phyloP scores from a whole-genome alignment of 768 basidiomycete genomes.

The Mycena venus region DNA sequence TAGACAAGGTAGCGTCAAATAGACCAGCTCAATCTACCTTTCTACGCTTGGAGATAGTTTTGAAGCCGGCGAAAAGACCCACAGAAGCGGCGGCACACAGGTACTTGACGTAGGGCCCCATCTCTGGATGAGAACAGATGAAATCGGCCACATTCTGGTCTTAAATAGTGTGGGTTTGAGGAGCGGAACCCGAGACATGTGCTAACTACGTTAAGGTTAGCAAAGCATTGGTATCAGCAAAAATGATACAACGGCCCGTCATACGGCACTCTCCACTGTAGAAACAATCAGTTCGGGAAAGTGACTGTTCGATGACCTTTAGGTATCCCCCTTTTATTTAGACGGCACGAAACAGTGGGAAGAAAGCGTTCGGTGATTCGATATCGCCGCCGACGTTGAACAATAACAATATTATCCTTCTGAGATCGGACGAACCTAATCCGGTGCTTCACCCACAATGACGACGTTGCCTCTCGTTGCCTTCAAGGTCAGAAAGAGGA shows the following conservation, averaged over 20 bases:
- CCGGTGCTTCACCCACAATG: no score
- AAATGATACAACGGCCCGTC: not conserved
- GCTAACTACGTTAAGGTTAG: not conserved
- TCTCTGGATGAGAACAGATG: not conserved
- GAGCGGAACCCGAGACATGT: not conserved
- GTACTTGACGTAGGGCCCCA: constrained; percentile 4
- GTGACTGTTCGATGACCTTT: no score
- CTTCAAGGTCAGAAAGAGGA: no score
- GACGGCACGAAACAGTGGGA: no score
- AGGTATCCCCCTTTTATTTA: no score
- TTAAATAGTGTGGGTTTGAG: not conserved
- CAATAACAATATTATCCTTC: no score
- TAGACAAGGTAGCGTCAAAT: not conserved
- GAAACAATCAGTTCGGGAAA: no score
- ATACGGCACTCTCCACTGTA: not conserved
- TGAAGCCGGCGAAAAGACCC: not conserved
- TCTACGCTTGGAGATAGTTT: constrained; percentile 3
- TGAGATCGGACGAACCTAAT: no score
- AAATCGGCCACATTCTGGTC: not conserved
- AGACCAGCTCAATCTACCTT: constrained; percentile 6
- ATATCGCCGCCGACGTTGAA: no score
- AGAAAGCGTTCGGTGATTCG: no score
- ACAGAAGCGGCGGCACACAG: constrained; percentile 7
- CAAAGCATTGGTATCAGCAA: not conserved
- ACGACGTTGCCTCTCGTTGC: no score